Conservation (phyloP, 2,329 filamentous ascomycete species). For the Colletotrichum zoysiae region DNA sequence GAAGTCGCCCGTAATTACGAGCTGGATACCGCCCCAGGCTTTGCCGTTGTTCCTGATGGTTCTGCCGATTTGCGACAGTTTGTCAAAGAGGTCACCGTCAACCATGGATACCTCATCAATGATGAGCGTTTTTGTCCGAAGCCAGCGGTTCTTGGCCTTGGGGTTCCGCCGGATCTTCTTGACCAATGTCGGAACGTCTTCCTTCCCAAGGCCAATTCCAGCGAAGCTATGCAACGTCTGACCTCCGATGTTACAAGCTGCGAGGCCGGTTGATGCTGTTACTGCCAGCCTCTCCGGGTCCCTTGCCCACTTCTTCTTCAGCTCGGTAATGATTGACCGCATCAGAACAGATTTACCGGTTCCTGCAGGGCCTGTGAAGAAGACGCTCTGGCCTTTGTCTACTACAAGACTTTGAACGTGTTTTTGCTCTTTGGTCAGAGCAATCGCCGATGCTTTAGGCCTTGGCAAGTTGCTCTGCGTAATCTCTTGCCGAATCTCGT, state of each 20-base stretch:
- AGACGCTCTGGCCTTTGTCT: constrained; percentile 86
- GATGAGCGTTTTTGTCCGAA: constrained; percentile 87
- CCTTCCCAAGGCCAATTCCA: constrained; percentile 95
- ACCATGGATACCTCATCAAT: constrained; percentile 99
- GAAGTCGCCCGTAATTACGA: constrained; percentile 96
- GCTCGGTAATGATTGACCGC: constrained; percentile 85
- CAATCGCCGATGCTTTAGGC: constrained; percentile 65
- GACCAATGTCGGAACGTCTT: constrained; percentile 81
- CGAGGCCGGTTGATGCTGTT: constrained; percentile 94
- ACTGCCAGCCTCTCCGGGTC: constrained; percentile 91
- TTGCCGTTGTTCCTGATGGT: constrained; percentile 89
- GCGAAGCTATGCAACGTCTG: constrained; percentile 96
- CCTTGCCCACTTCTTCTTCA: constrained; percentile 80
- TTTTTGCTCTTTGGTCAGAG: constrained; percentile 87
- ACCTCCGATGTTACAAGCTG: constrained; percentile 96
- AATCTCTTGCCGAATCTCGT: constrained; percentile 60
- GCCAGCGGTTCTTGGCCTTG: constrained; percentile 91
- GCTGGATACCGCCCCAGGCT: constrained; percentile 95
- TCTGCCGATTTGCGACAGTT: constrained; percentile 89
- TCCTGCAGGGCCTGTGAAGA: constrained; percentile 96
- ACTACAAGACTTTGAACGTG: constrained; percentile 87
- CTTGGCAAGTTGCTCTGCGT: constrained; percentile 51
- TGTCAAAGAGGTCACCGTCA: constrained; percentile 96
- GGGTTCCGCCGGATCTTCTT: constrained; percentile 91
- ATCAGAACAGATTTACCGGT: constrained; percentile 98